A percentile compares a stretch with the other conserved stretches of the same genome.
phyloP scores from a whole-genome alignment of 208 protist genomes.

The Phytomonas francai region DNA sequence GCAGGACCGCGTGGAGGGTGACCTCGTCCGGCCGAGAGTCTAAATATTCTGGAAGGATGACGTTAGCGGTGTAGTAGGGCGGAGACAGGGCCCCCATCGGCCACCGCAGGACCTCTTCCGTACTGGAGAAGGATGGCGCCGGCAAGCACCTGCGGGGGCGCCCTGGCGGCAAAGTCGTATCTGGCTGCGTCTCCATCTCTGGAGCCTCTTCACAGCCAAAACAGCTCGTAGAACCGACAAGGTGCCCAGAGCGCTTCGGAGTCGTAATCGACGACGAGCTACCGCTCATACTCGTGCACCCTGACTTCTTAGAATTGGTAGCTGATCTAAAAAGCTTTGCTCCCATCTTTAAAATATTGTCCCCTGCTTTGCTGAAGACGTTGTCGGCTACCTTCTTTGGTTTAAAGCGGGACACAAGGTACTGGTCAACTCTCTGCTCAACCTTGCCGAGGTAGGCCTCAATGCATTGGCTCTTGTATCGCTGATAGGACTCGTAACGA shows the following conservation, averaged over 20 bases:
- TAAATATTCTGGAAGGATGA: constrained; percentile 50
- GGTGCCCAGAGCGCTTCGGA: too few species aligned
- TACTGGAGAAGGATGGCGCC: too few species aligned
- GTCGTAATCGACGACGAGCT: too few species aligned
- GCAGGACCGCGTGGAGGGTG: constrained; percentile 16
- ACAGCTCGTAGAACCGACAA: too few species aligned
- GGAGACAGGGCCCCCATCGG: constrained; percentile 12
- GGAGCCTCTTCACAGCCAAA: too few species aligned
- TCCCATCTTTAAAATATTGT: neutral
- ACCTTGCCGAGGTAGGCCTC: constrained; percentile 53
- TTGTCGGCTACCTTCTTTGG: constrained; percentile 7
- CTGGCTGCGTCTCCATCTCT: too few species aligned
- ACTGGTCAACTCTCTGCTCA: constrained; percentile 52
- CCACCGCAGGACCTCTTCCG: constrained; percentile 7
- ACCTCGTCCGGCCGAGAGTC: constrained; percentile 29
- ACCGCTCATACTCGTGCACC: too few species aligned
- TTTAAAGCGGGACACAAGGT: constrained; percentile 33
- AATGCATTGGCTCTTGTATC: constrained; percentile 34
- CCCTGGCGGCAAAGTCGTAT: too few species aligned
- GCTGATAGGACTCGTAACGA: constrained; percentile 34
- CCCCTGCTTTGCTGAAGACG: constrained; percentile 12
- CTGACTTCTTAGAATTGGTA: too few species aligned
- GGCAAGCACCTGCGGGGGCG: too few species aligned
- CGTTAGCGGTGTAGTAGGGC: constrained; percentile 33
- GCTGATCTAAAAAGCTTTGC: neutral